Evolutionary conservation across 139 green algal species (phyloP), one percentile per base, ranked within the genome.

Genomic region (Trebouxia sp.): DNA sequence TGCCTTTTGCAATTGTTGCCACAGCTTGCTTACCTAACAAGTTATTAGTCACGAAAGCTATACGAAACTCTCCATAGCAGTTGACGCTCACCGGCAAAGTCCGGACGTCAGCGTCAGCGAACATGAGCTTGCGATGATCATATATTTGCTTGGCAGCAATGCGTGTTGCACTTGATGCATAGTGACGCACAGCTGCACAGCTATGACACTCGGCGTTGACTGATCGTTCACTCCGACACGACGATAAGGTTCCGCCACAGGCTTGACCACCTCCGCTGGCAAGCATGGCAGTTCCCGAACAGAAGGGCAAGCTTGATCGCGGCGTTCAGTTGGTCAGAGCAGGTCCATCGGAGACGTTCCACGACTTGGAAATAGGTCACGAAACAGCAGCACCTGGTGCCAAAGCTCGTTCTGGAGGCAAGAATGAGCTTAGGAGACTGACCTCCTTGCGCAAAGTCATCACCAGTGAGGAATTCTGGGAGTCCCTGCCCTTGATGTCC

Each of bases 401-500:
- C 10, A 72, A 72, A n/a, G 20, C 32, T 24, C 15, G n/a, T 5
- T 35, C 62, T 42, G 62, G 62, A 28, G 12, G 20, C 72, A 79
- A 55, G 28, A 62, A 79, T 28, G 45, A 65, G 45, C 47, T 79
- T 1, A 38, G 48, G 7, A 42, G 72, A 55, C 72, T 79, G 12
- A 79, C 45, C 7, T 65, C 42, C 10, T 45, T 79, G 43, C 72
- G 72, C 47, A 79, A 79, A 32, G 72, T 79, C 17, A 43, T 79
- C 72, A 65, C 72, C 43, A 65, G 43, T 28, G 48, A 12, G 38
- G n/a, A 79, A 14, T 79, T 79, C 30, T 79, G 72, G 72, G 72
- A 79, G 69, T 77, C 69, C 26, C 47, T 79, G 32, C 72, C 72
- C 3, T 30, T 65, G 14, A 35, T 65, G 45, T 79, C 72, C 20